Evolutionary conservation across 495 filamentous ascomycete genomes (phyloP), one percentile per base, ranked within the genome.

Genomic region (Extremus antarcticus): DNA sequence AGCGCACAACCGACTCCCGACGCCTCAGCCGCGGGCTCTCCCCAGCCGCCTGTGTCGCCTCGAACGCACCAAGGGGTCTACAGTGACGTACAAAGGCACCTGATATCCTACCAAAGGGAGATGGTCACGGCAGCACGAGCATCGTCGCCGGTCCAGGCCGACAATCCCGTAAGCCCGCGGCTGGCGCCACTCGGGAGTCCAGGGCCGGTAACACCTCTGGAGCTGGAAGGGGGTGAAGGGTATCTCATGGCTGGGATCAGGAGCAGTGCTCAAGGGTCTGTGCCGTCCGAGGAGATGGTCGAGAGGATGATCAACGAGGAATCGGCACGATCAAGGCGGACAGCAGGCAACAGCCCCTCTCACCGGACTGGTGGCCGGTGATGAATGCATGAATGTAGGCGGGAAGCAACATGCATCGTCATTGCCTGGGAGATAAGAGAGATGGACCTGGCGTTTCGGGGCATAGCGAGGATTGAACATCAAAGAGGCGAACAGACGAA

Each of bases 181-280:
- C 54, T 71, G 47, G 54, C 53, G 41, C 69, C 69, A 13, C 41
- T 65, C 25, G 69, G 65, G 11, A 71, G 69, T 43, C 69, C 69
- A 0, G 68, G 68, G 20, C 66, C 66, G 0, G 69, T 71, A n/a
- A 71, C 69, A 9, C 69, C 69, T 19, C 51, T 71, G 43, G 65
- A 67, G 54, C 63, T 71, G 22, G 69, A 67, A 47, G 45, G 54
- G 9, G 63, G 54, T 0, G 67, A 62, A n/a, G 64, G 63, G 29
- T 69, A 70, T 60, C 54, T 69, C 21, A 59, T 62, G 4, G 58
- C 62, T 10, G 65, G 63, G 9, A 47, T 54, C 19, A 40, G 51
- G 51, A 50, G 32, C 35, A 50, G 23, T 43, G 10, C 51, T 8
- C 9, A 38, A 23, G 23, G 54, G 16, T 29, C 20, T n/a, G 38